Percentiles rank a stretch among this genome's conserved stretches.
These are phyloP conservation scores for Tylopilus felleus DNA, from an alignment of 768 basidiomycete genomes.

Conservation along the genomic window DNA sequence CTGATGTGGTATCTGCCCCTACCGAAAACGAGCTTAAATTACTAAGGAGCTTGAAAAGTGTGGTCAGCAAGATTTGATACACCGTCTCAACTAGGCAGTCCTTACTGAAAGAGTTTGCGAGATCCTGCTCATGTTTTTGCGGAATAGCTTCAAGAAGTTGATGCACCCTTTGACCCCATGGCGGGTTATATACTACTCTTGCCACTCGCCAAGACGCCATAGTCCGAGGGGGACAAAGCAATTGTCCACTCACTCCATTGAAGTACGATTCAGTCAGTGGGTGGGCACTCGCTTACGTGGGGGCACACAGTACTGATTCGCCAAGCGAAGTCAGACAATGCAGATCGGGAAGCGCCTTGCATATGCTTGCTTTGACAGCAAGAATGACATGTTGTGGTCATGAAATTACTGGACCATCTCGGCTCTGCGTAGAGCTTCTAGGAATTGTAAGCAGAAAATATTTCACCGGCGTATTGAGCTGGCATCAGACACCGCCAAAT, in stretches of 20 bases:
- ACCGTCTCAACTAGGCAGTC: background rate
- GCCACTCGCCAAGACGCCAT: constrained; percentile 26
- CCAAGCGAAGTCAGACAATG: constrained; percentile 11
- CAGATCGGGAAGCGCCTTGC: background rate
- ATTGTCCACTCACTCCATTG: constrained; percentile 4
- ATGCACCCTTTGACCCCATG: background rate
- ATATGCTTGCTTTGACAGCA: background rate
- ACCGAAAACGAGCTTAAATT: constrained; percentile 20
- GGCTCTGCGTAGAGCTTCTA: background rate
- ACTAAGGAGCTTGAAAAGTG: constrained; percentile 22
- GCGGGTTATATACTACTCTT: constrained; percentile 24
- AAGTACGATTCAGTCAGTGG: constrained; percentile 10
- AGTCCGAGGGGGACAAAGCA: constrained; percentile 20
- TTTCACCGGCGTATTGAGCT: background rate
- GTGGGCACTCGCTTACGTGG: constrained; percentile 12
- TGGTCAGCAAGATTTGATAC: background rate
- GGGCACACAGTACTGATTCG: background rate
- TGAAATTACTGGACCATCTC: background rate
- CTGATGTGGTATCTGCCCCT: constrained; percentile 3
- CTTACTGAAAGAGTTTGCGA: constrained; percentile 31
- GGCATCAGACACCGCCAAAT: background rate
- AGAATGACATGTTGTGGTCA: constrained; percentile 5
- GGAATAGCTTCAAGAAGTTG: background rate
- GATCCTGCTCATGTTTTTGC: constrained; percentile 29
- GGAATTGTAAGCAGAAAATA: background rate